These are phyloP conservation scores for Moringa oleifera DNA, from an alignment of 345 rosid species.

Conservation along the genomic window DNA sequence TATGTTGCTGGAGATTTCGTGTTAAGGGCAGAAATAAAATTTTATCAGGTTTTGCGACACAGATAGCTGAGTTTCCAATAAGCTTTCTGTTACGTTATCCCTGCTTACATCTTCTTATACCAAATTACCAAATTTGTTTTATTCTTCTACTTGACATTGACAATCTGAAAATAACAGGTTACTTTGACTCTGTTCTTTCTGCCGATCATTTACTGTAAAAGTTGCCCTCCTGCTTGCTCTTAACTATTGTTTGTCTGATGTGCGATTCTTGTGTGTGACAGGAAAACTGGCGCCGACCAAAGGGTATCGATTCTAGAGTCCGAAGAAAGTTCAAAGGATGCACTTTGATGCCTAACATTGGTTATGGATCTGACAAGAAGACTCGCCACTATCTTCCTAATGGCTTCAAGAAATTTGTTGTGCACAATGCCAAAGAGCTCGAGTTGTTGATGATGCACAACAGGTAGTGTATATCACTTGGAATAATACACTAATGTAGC, in stretches of 20 bases:
- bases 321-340: conserved; percentile 81
- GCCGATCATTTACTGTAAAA: too few species aligned
- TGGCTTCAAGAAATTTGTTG: conserved; percentile 81
- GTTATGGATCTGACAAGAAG: conserved; percentile 78
- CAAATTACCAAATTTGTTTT: not conserved
- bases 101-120: conserved; percentile 36
- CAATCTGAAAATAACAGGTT: too few species aligned
- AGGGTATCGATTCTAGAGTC: conserved; percentile 84
- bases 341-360: conserved; percentile 78
- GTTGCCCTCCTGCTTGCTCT: not conserved
- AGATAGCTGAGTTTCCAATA: conserved; percentile 33
- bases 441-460: conserved; percentile 94
- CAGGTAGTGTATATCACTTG: conserved; percentile 32
- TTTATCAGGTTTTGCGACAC: conserved; percentile 71
- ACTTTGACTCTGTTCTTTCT: too few species aligned
- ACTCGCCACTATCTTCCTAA: conserved; percentile 79
- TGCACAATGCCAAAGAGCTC: conserved; percentile 65
- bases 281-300: conserved; percentile 84
- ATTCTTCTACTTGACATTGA: too few species aligned
- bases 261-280: conserved; percentile 9
- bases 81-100: conserved; percentile 63
- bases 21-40: conserved; percentile 56
- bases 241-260: not conserved
- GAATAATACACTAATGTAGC: too few species aligned
- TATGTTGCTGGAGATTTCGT: conserved; percentile 65